Evolutionary conservation across 345 rosid species (phyloP).

Genomic region (Cardamine occulta): DNA sequence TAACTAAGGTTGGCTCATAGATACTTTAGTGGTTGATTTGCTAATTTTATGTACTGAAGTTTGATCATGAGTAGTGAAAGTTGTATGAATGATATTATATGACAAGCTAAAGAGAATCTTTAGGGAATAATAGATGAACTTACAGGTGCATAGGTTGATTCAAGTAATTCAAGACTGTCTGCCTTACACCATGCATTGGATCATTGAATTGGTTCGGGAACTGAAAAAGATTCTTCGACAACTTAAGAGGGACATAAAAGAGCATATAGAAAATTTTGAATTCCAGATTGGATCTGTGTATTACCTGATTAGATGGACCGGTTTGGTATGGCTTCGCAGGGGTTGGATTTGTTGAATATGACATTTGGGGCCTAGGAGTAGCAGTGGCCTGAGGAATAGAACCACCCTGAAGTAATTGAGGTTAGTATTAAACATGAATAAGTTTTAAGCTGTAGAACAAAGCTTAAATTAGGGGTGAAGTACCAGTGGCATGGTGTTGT

Average conservation of each 20-base stretch:
- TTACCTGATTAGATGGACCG: conserved; percentile 63
- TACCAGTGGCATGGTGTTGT: conserved; percentile 83
- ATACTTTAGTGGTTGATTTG: conserved; percentile 8
- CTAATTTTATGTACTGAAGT: background rate
- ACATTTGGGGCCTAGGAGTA: conserved; percentile 57
- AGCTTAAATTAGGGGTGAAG: background rate
- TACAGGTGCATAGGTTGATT: conserved; percentile 67
- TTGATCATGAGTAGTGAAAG: background rate
- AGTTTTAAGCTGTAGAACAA: conserved; percentile 5
- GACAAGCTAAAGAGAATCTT: background rate
- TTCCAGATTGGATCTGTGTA: conserved; percentile 13
- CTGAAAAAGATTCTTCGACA: conserved; percentile 42
- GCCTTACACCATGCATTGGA: conserved; percentile 49
- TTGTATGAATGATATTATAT: conserved; percentile 6
- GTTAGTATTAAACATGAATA: conserved; percentile 28
- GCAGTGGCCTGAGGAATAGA: conserved; percentile 29
- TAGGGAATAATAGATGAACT: conserved; percentile 46
- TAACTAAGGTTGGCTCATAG: background rate
- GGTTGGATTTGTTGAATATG: conserved; percentile 52
- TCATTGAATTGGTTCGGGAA: conserved; percentile 48
- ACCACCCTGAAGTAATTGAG: conserved; percentile 49
- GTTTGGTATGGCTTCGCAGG: conserved; percentile 55
- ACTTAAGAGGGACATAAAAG: background rate
- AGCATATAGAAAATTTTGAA: conserved; percentile 1
- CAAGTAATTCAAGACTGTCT: conserved; percentile 60